These are phyloP conservation scores for Yamadazyma takamatsuzukensis DNA, from an alignment of 805 yeast species.

Conservation along the genomic window DNA sequence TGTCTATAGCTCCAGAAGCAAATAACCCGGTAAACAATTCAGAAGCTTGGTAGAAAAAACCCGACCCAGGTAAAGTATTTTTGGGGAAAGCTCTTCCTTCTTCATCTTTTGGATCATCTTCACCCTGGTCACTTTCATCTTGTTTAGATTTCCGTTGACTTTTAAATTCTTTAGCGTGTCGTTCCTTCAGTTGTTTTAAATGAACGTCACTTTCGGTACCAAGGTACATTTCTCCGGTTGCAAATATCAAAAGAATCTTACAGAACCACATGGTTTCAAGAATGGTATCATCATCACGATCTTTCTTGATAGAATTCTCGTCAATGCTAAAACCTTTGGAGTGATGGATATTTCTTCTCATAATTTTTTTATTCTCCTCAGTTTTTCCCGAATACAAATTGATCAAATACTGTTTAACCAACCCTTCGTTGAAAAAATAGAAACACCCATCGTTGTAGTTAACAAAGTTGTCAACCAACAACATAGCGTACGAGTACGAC, in stretches of 20 bases:
- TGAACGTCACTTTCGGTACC: conserved; percentile 69
- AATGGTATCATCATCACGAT: conserved; percentile 51
- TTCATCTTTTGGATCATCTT: conserved; percentile 13
- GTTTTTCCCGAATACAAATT: conserved; percentile 55
- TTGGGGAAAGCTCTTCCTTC: conserved; percentile 14
- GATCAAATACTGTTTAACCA: conserved; percentile 63
- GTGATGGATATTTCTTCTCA: conserved; percentile 29
- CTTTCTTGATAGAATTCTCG: conserved; percentile 41
- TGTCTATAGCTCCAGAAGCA: conserved; percentile 77
- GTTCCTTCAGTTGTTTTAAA: conserved; percentile 36
- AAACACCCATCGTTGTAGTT: conserved; percentile 82
- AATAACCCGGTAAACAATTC: conserved; percentile 72
- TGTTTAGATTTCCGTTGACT: conserved; percentile 9
- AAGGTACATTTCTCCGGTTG: conserved; percentile 78
- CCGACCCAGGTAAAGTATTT: conserved; percentile 69
- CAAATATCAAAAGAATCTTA: conserved; percentile 67
- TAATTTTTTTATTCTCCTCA: conserved; percentile 34
- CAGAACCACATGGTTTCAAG: conserved; percentile 80
- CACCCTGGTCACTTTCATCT: conserved; percentile 4
- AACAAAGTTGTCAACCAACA: conserved; percentile 70
- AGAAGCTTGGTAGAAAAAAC: conserved; percentile 76
- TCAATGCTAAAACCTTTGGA: conserved; percentile 25
- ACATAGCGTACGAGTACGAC: conserved; percentile 70
- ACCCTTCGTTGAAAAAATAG: conserved; percentile 79
- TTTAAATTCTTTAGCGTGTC: conserved; percentile 10